Conservation (phyloP, 2,329 filamentous ascomycete species). For the Fusarium penzigii region DNA sequence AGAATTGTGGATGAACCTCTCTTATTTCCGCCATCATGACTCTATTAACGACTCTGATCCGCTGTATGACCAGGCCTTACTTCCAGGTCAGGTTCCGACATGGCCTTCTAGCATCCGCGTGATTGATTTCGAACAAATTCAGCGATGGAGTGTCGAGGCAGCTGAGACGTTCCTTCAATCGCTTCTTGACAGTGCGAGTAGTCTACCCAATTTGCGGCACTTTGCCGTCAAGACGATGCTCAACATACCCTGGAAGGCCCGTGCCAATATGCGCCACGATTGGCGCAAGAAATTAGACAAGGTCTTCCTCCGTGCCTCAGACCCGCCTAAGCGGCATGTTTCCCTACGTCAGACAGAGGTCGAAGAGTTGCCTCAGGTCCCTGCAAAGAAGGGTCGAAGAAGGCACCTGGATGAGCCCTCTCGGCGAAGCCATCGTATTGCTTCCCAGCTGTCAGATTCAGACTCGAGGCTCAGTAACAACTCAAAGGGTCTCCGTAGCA, state of each 20-base stretch:
- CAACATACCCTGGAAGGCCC: slow-evolving; percentile 77
- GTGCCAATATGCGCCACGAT: slow-evolving; percentile 74
- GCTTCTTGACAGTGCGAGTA: slow-evolving; percentile 68
- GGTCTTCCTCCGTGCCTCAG: slow-evolving; percentile 59
- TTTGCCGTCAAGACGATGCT: slow-evolving; percentile 77
- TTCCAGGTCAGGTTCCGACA: slow-evolving; percentile 63
- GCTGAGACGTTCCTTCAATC: slow-evolving; percentile 80
- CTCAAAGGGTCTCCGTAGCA: slow-evolving; percentile 17
- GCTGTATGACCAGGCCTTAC: slow-evolving; percentile 70
- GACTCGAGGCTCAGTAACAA: slow-evolving; percentile 23
- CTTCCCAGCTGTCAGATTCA: slow-evolving; percentile 28
- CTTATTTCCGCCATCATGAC: slow-evolving; percentile 71
- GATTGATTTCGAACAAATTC: slow-evolving; percentile 75
- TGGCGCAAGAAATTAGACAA: slow-evolving; percentile 73
- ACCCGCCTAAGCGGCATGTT: slow-evolving; percentile 38
- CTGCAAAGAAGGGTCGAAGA: slow-evolving; percentile 19
- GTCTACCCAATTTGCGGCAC: slow-evolving; percentile 66
- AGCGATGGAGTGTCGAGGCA: slow-evolving; percentile 69
- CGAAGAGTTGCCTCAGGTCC: slow-evolving; percentile 1
- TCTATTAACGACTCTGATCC: slow-evolving; percentile 70
- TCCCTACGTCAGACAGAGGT: slow-evolving; percentile 22
- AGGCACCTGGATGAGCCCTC: slow-evolving; percentile 27
- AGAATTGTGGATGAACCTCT: slow-evolving; percentile 74
- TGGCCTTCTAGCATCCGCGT: slow-evolving; percentile 75
- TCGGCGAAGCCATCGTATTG: slow-evolving; percentile 41